These are phyloP conservation scores for Cystofilobasidium macerans DNA, from an alignment of 768 basidiomycete genomes.

Conservation along the genomic window DNA sequence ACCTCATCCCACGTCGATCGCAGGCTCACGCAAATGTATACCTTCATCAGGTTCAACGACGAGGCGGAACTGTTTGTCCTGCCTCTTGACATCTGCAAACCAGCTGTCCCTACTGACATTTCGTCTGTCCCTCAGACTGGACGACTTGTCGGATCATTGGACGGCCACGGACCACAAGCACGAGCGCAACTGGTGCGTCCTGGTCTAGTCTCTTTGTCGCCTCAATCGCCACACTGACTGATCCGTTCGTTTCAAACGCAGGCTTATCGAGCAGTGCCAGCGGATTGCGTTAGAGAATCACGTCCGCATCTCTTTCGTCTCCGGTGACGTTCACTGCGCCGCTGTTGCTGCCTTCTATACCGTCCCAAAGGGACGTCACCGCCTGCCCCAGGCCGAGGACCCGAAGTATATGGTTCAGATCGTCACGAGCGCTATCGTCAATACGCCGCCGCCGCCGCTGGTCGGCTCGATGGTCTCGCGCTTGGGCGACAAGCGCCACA, in stretches of 20 bases:
- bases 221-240: no score
- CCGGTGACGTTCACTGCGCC: slow-evolving; percentile 88
- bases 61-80: slow-evolving; percentile 70
- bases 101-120: no score
- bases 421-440: slow-evolving; percentile 65
- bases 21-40: not conserved
- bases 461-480: slow-evolving; percentile 72
- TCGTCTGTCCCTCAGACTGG: no score
- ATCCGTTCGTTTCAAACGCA: no score
- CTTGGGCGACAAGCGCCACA: slow-evolving; percentile 63
- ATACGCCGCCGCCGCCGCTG: slow-evolving; percentile 67
- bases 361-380: slow-evolving; percentile 32
- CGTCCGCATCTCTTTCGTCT: slow-evolving; percentile 70
- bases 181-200: slow-evolving; percentile 82
- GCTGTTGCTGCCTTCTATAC: slow-evolving; percentile 58
- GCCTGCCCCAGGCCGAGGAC: slow-evolving; percentile 51
- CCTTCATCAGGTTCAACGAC: slow-evolving; percentile 31
- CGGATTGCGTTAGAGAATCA: slow-evolving; percentile 52
- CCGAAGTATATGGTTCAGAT: slow-evolving; percentile 78
- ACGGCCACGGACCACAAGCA: slow-evolving; percentile 59
- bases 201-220: slow-evolving; percentile 33
- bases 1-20: slow-evolving; percentile 41
- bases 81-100: no score
- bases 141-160: slow-evolving; percentile 54
- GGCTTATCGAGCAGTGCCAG: slow-evolving; percentile 48